A percentile compares a stretch with the other conserved stretches of the same genome.
These are phyloP conservation scores for Camellia granthamiana DNA, from an alignment of 148 eudicot species.

Conservation along the genomic window DNA sequence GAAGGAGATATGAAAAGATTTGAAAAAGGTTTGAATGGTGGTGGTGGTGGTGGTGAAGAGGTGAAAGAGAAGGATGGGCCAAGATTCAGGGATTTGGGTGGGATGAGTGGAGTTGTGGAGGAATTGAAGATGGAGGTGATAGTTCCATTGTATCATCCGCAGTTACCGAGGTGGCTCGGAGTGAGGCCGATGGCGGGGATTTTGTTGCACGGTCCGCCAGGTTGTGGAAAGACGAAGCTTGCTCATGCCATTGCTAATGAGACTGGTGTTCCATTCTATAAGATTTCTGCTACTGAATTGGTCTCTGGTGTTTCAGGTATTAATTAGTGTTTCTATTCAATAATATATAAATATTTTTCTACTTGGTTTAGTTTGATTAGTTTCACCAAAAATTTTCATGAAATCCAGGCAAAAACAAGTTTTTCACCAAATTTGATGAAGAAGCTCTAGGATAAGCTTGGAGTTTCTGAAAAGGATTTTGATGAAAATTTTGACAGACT, in stretches of 20 bases:
- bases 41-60: constrained; percentile 8
- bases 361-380: too few species aligned
- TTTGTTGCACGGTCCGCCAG: constrained; percentile 86
- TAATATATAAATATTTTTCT: too few species aligned
- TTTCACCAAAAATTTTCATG: too few species aligned
- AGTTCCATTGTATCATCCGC: constrained; percentile 64
- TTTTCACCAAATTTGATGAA: too few species aligned
- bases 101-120: constrained; percentile 56
- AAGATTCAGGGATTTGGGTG: constrained; percentile 75
- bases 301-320: constrained; percentile 86
- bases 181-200: constrained; percentile 64
- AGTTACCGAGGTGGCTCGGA: constrained; percentile 44
- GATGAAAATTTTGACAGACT: too few species aligned
- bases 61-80: constrained; percentile 38
- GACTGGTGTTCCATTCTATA: constrained; percentile 66
- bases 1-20: constrained; percentile 12
- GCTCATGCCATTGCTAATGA: constrained; percentile 94
- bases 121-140: constrained; percentile 65
- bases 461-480: too few species aligned
- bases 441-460: too few species aligned
- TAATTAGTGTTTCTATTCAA: not conserved
- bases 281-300: constrained; percentile 74
- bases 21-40: not conserved
- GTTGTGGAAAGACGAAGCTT: constrained; percentile 85
- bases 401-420: too few species aligned